A percentile compares a stretch with the other conserved stretches of the same genome.
Conservation (phyloP, 306 rosid genomes). For the Cucurbita ficifolia region DNA sequence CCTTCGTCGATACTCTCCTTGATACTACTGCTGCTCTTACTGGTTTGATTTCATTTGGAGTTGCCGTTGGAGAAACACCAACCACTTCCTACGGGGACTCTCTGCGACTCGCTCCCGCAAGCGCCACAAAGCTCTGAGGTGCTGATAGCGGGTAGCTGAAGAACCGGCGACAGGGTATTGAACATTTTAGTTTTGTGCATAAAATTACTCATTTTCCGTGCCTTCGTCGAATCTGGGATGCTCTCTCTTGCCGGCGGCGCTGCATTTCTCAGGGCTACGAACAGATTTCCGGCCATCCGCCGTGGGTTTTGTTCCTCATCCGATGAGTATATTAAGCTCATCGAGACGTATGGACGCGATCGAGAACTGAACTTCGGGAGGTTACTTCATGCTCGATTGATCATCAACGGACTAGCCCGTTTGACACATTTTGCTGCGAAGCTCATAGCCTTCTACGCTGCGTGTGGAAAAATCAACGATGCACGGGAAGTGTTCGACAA, state of each 20-base stretch:
- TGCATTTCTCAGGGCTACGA: not conserved
- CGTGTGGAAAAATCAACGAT: slow-evolving; percentile 31
- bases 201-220: not conserved
- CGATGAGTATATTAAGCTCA: slow-evolving; percentile 23
- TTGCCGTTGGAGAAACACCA: slow-evolving; percentile 74
- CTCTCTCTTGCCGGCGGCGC: slow-evolving; percentile 2
- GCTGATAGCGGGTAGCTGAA: slow-evolving; percentile 2
- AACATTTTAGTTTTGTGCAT: not conserved
- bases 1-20: slow-evolving; percentile 75
- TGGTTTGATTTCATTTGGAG: slow-evolving; percentile 41
- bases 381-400: slow-evolving; percentile 64
- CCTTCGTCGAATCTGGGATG: slow-evolving; percentile 5
- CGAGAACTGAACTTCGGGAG: slow-evolving; percentile 34
- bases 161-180: slow-evolving; percentile 17
- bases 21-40: slow-evolving; percentile 40
- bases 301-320: slow-evolving; percentile 23
- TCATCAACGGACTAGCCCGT: slow-evolving; percentile 34
- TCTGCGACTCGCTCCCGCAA: slow-evolving; percentile 32
- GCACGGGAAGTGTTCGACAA: slow-evolving; percentile 60
- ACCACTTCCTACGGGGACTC: slow-evolving; percentile 76
- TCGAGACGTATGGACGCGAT: slow-evolving; percentile 26
- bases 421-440: slow-evolving; percentile 41
- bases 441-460: slow-evolving; percentile 32
- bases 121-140: not conserved
- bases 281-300: slow-evolving; percentile 8